phyloP scores from a whole-genome alignment of 1,284 basidiomycete species.

The Kwoniella shivajii region DNA sequence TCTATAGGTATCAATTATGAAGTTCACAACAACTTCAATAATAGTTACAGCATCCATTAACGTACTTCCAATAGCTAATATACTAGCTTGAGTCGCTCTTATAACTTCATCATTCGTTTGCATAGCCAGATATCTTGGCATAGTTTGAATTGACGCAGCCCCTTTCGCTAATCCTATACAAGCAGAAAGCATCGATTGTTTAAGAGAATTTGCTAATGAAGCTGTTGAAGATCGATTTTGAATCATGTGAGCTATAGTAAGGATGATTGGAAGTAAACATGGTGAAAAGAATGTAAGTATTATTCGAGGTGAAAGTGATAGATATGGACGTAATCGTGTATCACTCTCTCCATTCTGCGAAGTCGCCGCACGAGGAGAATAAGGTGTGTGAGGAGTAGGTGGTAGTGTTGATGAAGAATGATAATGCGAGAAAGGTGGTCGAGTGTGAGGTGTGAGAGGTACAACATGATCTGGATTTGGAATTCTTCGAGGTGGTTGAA shows the following conservation, averaged over 20 bases:
- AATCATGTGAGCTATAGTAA: conserved; percentile 78
- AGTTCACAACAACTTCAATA: conserved; percentile 85
- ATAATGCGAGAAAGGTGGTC: conserved; percentile 38
- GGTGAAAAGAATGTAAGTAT: conserved; percentile 73
- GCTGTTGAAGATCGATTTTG: conserved; percentile 65
- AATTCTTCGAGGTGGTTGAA: conserved; percentile 9
- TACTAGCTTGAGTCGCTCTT: conserved; percentile 72
- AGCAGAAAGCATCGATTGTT: conserved; percentile 70
- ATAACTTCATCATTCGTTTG: conserved; percentile 78
- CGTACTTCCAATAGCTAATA: conserved; percentile 72
- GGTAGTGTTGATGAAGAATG: conserved; percentile 35
- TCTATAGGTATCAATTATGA: conserved; percentile 87
- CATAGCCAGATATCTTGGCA: conserved; percentile 83
- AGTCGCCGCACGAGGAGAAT: conserved; percentile 15
- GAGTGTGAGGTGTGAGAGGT: conserved; percentile 35
- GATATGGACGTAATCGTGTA: conserved; percentile 69
- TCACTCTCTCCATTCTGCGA: neutral
- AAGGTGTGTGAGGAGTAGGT: conserved; percentile 36
- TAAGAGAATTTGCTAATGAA: conserved; percentile 70
- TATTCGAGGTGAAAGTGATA: conserved; percentile 76
- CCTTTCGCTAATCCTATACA: conserved; percentile 81
- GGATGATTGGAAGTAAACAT: conserved; percentile 75
- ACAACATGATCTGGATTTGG: conserved; percentile 37
- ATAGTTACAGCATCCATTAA: conserved; percentile 68
- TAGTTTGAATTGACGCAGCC: conserved; percentile 74